These are phyloP conservation scores for Didymella lethalis DNA, from an alignment of 2,329 filamentous ascomycete genomes.

Conservation along the genomic window DNA sequence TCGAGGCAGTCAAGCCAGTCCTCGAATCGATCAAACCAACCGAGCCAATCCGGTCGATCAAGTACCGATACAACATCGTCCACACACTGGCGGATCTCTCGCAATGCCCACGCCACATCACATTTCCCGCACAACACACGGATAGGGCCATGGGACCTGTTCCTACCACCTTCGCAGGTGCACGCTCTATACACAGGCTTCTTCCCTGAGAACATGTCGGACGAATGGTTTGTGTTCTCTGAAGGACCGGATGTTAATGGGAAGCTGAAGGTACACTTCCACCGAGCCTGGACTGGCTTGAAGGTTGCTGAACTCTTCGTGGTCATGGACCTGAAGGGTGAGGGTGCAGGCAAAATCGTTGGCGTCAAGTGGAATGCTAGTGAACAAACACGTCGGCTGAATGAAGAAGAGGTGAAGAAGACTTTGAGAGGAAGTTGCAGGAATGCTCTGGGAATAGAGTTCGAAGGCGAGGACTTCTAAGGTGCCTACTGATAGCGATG, in stretches of 20 bases:
- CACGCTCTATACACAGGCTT: constrained; percentile 42
- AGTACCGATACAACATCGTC: constrained; percentile 11
- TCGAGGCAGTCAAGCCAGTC: background rate
- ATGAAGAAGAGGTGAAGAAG: constrained; percentile 41
- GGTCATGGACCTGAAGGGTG: constrained; percentile 45
- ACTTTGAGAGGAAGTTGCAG: constrained; percentile 36
- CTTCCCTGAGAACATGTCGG: constrained; percentile 32
- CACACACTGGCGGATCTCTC: constrained; percentile 22
- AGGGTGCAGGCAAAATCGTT: constrained; percentile 46
- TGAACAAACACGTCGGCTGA: constrained; percentile 25
- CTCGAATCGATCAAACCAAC: constrained; percentile 19
- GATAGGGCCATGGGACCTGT: constrained; percentile 44
- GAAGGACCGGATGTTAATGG: constrained; percentile 44
- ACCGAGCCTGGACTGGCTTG: constrained; percentile 42
- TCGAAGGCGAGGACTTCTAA: constrained; percentile 62
- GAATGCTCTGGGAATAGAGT: constrained; percentile 36
- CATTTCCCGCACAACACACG: constrained; percentile 16
- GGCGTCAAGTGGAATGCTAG: constrained; percentile 47
- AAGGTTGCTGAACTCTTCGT: constrained; percentile 48
- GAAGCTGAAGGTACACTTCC: constrained; percentile 49
- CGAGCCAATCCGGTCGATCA: constrained; percentile 11
- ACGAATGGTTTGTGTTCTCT: constrained; percentile 48
- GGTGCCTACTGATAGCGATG: constrained; percentile 45
- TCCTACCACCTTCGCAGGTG: constrained; percentile 41
- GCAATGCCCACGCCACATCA: constrained; percentile 28